A percentile compares a stretch with the other conserved stretches of the same genome.
These are phyloP conservation scores for Exophiala dermatitidis DNA, from an alignment of 2,329 filamentous ascomycete species.

Conservation along the genomic window DNA sequence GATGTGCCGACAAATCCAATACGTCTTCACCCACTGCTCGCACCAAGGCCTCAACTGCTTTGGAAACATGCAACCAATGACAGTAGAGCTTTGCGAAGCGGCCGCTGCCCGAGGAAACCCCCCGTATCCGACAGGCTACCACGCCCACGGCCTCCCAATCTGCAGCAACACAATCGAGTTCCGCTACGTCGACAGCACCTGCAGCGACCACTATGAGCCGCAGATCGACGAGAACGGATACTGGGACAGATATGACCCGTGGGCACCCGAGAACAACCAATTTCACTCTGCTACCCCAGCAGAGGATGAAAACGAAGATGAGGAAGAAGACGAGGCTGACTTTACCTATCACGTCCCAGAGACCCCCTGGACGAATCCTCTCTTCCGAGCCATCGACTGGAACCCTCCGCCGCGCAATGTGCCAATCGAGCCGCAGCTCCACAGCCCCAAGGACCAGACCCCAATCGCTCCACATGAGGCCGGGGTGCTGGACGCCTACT, in stretches of 20 bases:
- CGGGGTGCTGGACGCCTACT: constrained; percentile 4
- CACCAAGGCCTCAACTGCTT: background rate
- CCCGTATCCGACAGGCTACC: background rate
- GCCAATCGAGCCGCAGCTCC: constrained; percentile 4
- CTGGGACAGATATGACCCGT: background rate
- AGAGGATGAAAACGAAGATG: background rate
- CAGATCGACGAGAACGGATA: background rate
- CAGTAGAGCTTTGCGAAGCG: background rate
- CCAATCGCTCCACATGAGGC: background rate
- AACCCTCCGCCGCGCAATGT: constrained; percentile 7
- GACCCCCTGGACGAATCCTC: constrained; percentile 4
- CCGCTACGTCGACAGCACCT: background rate
- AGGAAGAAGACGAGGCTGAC: background rate
- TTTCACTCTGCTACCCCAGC: background rate
- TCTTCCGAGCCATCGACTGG: constrained; percentile 11
- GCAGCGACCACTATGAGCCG: background rate
- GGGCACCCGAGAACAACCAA: background rate
- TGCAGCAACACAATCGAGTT: background rate
- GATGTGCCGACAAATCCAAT: background rate
- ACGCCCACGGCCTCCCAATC: background rate
- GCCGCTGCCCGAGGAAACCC: background rate
- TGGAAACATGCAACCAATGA: background rate
- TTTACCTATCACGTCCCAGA: constrained; percentile 4
- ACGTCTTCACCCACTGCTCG: background rate
- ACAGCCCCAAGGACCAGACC: background rate